Percentiles rank a stretch among this genome's conserved stretches.
These are phyloP conservation scores for Sambucus nigra DNA, from an alignment of 129 eudicot genomes.

Conservation along the genomic window DNA sequence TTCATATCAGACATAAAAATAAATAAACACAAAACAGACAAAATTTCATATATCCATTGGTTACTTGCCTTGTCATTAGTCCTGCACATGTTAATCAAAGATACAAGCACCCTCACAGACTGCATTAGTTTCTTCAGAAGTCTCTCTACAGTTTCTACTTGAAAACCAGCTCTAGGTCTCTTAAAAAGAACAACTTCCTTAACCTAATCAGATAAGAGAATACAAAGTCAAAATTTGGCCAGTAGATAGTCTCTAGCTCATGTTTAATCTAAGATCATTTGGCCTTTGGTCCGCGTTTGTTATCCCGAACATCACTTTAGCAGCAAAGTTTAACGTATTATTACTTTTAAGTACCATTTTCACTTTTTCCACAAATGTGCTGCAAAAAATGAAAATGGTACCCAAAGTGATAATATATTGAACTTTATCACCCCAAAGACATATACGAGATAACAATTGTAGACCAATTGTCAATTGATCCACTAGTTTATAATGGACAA, in stretches of 20 bases:
- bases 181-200: conserved; percentile 39
- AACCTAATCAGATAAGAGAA: conserved; percentile 29
- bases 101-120: conserved; percentile 63
- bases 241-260: neutral
- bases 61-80: conserved; percentile 50
- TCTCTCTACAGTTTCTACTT: conserved; percentile 33
- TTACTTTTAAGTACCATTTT: no score
- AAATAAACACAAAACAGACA: neutral
- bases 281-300: no score
- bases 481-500: neutral
- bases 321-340: no score
- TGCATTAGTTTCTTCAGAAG: conserved; percentile 47
- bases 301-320: no score
- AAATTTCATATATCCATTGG: no score
- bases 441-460: no score
- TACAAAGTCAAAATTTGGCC: neutral
- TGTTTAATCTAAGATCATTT: no score
- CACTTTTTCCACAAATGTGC: no score
- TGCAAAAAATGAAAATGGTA: no score
- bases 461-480: no score
- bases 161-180: conserved; percentile 42
- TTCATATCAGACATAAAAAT: conserved; percentile 5
- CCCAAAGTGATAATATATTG: no score
- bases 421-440: no score
- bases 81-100: conserved; percentile 60